Conservation (phyloP, 805 yeast species). For the Ogataea glucozyma region DNA sequence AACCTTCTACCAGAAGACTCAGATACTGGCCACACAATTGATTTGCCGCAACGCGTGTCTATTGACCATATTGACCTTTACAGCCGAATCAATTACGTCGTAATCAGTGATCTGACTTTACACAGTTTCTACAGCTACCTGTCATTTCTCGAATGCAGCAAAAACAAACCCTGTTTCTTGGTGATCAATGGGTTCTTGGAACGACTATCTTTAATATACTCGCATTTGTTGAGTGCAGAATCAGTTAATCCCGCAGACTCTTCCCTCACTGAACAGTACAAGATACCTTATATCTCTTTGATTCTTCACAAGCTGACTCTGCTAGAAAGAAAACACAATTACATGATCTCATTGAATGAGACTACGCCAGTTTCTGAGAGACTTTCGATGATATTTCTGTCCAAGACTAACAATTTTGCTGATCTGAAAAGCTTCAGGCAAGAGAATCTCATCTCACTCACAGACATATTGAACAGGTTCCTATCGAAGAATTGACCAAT, state of each 20-base stretch:
- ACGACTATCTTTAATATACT: slow-evolving; percentile 24
- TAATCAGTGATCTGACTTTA: slow-evolving; percentile 5
- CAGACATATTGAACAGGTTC: slow-evolving; percentile 6
- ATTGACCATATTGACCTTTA: slow-evolving; percentile 13
- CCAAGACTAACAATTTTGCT: slow-evolving; percentile 14
- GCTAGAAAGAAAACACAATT: slow-evolving; percentile 8
- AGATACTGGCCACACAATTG: not conserved
- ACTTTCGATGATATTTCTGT: slow-evolving; percentile 20
- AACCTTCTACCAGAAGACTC: slow-evolving; percentile 11
- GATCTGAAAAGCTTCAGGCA: slow-evolving; percentile 20
- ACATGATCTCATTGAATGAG: slow-evolving; percentile 24
- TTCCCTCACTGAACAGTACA: slow-evolving; percentile 14
- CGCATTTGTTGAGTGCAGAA: slow-evolving; percentile 18
- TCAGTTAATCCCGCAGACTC: slow-evolving; percentile 4
- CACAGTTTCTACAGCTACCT: slow-evolving; percentile 12
- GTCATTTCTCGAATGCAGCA: slow-evolving; percentile 13
- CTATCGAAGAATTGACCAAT: not conserved
- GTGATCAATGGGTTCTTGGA: slow-evolving; percentile 30
- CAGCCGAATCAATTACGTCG: slow-evolving; percentile 9
- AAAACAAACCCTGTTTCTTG: slow-evolving; percentile 1
- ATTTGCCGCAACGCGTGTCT: slow-evolving; percentile 6
- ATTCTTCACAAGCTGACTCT: slow-evolving; percentile 19
- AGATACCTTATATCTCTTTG: slow-evolving; percentile 16
- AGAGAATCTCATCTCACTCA: slow-evolving; percentile 18
- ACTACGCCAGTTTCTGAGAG: slow-evolving; percentile 21